Percentiles rank a stretch among this genome's conserved stretches.
These are phyloP conservation scores for Phytophthora rubi DNA, from an alignment of 352 stramenopile species.

Conservation along the genomic window DNA sequence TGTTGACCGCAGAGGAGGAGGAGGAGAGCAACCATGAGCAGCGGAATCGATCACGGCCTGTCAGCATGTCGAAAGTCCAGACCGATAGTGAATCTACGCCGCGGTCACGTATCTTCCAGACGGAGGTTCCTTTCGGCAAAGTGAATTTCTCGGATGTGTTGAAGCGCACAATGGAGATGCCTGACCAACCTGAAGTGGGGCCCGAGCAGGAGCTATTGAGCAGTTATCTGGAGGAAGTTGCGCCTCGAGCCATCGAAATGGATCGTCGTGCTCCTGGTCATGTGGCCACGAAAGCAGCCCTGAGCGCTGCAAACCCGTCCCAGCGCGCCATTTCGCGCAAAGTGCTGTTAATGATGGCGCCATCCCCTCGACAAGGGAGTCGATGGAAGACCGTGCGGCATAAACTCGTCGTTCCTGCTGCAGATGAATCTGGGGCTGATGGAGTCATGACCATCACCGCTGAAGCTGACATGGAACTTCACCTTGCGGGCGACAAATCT, in stretches of 20 bases:
- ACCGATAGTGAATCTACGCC: constrained; percentile 8
- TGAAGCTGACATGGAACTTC: constrained; percentile 26
- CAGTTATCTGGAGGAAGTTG: constrained; percentile 29
- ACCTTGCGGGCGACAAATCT: constrained; percentile 1
- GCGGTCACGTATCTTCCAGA: constrained; percentile 26
- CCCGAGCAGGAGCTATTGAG: constrained; percentile 21
- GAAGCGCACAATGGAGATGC: background rate
- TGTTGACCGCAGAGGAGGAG: constrained; percentile 37
- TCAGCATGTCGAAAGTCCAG: background rate
- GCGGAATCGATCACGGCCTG: background rate
- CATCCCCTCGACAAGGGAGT: constrained; percentile 26
- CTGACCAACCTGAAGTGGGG: background rate
- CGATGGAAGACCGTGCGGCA: constrained; percentile 33
- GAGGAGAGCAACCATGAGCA: background rate
- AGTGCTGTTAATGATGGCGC: constrained; percentile 25
- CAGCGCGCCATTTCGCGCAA: constrained; percentile 27
- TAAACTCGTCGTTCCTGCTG: constrained; percentile 21
- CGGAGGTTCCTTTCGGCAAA: constrained; percentile 19
- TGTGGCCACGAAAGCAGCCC: constrained; percentile 24
- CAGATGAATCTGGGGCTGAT: constrained; percentile 6
- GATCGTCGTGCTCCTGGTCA: constrained; percentile 29
- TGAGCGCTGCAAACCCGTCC: constrained; percentile 23
- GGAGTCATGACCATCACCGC: constrained; percentile 22
- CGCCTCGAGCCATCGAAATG: constrained; percentile 24
- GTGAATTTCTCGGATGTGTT: background rate